Evolutionary conservation across 768 basidiomycete genomes (phyloP), one percentile per base, ranked within the genome.

Genomic region (Panaeolus papilionaceus): DNA sequence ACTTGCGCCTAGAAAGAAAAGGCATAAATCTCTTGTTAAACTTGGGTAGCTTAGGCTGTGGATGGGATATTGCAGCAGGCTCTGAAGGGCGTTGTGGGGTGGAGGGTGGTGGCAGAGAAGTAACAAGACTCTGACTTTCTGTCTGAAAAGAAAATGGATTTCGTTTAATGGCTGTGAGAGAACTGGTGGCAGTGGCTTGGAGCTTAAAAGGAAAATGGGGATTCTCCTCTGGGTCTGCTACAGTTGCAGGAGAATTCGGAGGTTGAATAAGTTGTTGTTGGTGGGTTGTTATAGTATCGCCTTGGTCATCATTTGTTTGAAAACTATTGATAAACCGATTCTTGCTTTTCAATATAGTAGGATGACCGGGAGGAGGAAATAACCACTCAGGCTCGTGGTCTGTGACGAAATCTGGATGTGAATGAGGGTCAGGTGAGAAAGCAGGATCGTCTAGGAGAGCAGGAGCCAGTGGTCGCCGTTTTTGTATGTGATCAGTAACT

Each of bases 401-500:
- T 67, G 78, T 75, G 74, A 67, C 69, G 71, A 79, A 75, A 75
- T 75, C 81, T 1, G 87, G 88, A 75, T 89, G 79, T 4, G 79
- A 72, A 64, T 78, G 79, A 18, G 88, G 88, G 77, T 88, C 84
- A 64, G 83, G 70, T 69, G 88, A 88, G 79, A 89, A 89, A 0
- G 88, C 88, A 62, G 87, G 88, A 71, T 85, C 80, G 64, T 82
- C 79, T 3, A 83, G 78, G 68, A 72, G 79, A 63, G 71, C 76
- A 62, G 72, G 76, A 75, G 68, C 68, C 42, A 73, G 66, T 39
- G 67, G 68, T 61, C 67, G 69, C 23, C 40, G 67, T 47, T 70
- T 28, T 58, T 37, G 54, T 28, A 11, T 10, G 33, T 18, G 20
- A 47, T 20, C 67, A 40, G 38, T 45, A 40, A 14, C 14, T 47